phyloP scores from a whole-genome alignment of 2,329 filamentous ascomycete genomes.

The Gremmenia infestans region DNA sequence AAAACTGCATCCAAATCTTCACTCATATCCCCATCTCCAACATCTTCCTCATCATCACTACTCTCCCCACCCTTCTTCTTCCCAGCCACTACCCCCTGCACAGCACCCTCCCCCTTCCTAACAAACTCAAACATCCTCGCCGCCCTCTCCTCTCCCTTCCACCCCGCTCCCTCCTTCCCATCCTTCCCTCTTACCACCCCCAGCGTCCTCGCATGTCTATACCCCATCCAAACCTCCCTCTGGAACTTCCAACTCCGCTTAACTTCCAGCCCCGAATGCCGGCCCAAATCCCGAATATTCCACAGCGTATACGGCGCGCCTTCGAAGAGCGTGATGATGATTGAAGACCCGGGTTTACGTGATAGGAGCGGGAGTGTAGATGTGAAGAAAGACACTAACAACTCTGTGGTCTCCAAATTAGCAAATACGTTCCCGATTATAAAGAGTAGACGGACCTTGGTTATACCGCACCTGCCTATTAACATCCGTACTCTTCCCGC shows the following conservation, averaged over 20 bases:
- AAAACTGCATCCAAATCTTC: slow-evolving; percentile 21
- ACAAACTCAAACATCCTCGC: slow-evolving; percentile 60
- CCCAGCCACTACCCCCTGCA: slow-evolving; percentile 31
- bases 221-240: slow-evolving; percentile 63
- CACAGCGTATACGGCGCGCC: slow-evolving; percentile 91
- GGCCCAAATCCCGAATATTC: slow-evolving; percentile 84
- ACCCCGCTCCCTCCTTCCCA: slow-evolving; percentile 48
- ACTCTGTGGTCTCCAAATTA: slow-evolving; percentile 37
- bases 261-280: slow-evolving; percentile 69
- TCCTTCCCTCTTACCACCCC: slow-evolving; percentile 53
- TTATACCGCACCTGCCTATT: slow-evolving; percentile 93
- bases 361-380: slow-evolving; percentile 48
- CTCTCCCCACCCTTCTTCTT: slow-evolving; percentile 22
- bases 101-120: slow-evolving; percentile 47
- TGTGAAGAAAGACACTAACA: slow-evolving; percentile 65
- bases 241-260: slow-evolving; percentile 67
- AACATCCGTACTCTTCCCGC: slow-evolving; percentile 85
- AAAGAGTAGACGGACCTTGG: slow-evolving; percentile 44
- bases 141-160: slow-evolving; percentile 48
- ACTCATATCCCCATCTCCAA: slow-evolving; percentile 22
- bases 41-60: slow-evolving; percentile 23
- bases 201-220: slow-evolving; percentile 67
- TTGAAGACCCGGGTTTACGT: slow-evolving; percentile 43
- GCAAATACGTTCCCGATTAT: neutral
- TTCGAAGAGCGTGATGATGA: slow-evolving; percentile 87